A percentile compares a stretch with the other conserved stretches of the same genome.
Evolutionary conservation across 2,329 filamentous ascomycete genomes (phyloP).

Genomic region (Dissoconium aciculare): DNA sequence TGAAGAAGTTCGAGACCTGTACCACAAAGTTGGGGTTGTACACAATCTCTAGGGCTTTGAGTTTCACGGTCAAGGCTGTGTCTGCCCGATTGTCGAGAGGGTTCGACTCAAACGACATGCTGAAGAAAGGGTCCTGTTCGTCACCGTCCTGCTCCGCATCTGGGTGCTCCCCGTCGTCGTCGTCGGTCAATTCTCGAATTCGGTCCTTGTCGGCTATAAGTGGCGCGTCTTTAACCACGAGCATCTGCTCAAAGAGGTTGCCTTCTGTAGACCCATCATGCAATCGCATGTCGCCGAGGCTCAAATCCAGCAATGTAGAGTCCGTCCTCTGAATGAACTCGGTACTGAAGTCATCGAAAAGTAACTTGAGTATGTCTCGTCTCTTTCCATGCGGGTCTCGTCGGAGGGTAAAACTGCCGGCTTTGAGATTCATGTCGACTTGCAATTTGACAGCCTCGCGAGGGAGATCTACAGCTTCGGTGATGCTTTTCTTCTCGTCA

Average conservation of each 20-base stretch:
- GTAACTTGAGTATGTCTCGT: slow-evolving; percentile 71
- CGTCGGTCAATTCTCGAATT: slow-evolving; percentile 35
- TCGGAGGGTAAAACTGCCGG: slow-evolving; percentile 88
- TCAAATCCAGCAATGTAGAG: slow-evolving; percentile 75
- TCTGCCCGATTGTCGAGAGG: slow-evolving; percentile 87
- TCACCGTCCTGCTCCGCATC: slow-evolving; percentile 31
- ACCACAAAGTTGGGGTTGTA: slow-evolving; percentile 93
- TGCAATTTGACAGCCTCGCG: slow-evolving; percentile 87
- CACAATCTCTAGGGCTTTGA: slow-evolving; percentile 91
- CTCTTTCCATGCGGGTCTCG: slow-evolving; percentile 64
- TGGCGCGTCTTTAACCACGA: slow-evolving; percentile 81
- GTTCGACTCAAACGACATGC: slow-evolving; percentile 84
- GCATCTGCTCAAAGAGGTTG: slow-evolving; percentile 85
- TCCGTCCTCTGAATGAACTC: slow-evolving; percentile 82
- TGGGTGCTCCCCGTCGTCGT: slow-evolving; percentile 30
- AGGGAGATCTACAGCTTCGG: slow-evolving; percentile 77
- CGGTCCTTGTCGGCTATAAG: slow-evolving; percentile 36
- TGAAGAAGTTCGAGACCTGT: slow-evolving; percentile 87
- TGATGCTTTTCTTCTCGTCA: slow-evolving; percentile 84
- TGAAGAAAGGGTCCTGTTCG: slow-evolving; percentile 71
- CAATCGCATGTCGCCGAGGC: slow-evolving; percentile 79
- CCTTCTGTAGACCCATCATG: slow-evolving; percentile 91
- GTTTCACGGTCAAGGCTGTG: slow-evolving; percentile 72
- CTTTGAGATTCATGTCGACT: slow-evolving; percentile 81
- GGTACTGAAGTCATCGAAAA: slow-evolving; percentile 89